Base-by-base conservation (phyloP, 208 protist genomes). In the Wallacemonas sp. region DNA sequence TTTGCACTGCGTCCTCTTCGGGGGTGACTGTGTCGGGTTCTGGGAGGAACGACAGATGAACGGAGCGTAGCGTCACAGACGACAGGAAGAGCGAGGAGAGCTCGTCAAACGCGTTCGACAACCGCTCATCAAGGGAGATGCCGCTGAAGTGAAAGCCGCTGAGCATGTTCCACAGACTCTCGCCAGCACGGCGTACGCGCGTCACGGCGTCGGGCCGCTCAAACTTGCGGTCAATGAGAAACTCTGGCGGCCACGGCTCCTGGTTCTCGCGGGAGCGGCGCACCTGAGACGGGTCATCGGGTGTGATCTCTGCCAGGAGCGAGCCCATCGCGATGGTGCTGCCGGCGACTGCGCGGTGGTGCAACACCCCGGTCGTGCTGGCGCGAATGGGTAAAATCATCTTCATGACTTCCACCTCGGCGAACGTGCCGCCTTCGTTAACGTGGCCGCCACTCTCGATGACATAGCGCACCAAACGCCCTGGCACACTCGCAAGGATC, bases 401-500 rank as follows among this genome's bases (percentile, higher is more conserved):
- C 82, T 99, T 99, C 98, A 99, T 99, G n/a, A 98, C 96, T 72
- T 99, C 97, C 39, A 98, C 84, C 74, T 99, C 97, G 14, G 96
- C 97, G 65, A 95, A 98, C 19, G 97, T 81, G 46, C 80, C 70
- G 45, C 82, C 86, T 51, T 89, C 87, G 46, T 76, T 80, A 24
- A 99, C 85, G 51, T 97, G 90, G 9, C 77, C 84, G 53, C 94
- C 96, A 51, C 99, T 91, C 22, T 76, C 73, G 31, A 98, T 90
- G 21, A 99, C 71, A 77, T 97, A 99, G 31, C 96, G 88, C 17
- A 99, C 94, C 2, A 99, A 80, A 61, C 98, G 98, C 59, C 98
- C 97, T 1, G 97, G 95, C 21, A 98, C 94, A 51, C 77, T 80
- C 17, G 97, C 87, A 56, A 88, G 75, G 1, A 99, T 75, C 66